Percentiles rank a stretch among this genome's conserved stretches.
Conservation (phyloP, 2,329 filamentous ascomycete genomes). For the Trichoderma afroharzianum region DNA sequence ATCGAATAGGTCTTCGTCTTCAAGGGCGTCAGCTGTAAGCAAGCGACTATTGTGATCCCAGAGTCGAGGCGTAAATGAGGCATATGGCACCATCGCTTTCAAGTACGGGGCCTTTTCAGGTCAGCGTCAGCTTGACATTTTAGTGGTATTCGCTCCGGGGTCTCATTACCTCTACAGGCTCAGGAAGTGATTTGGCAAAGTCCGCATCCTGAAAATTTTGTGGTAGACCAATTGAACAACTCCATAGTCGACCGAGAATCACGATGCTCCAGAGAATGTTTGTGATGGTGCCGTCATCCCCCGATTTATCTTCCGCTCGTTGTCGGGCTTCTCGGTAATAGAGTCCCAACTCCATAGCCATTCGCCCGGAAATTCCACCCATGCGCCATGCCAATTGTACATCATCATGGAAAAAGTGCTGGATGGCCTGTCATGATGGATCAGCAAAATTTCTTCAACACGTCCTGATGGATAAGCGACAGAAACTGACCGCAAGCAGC, state of each 20-base stretch:
- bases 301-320: background rate
- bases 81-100: background rate
- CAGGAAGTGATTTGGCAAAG: background rate
- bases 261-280: background rate
- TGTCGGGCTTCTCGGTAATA: background rate
- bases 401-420: background rate
- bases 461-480: no score
- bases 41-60: background rate
- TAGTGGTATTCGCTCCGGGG: background rate
- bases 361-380: background rate
- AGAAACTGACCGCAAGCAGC: background rate
- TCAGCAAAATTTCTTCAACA: background rate
- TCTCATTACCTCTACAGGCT: background rate
- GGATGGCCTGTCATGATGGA: background rate
- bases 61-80: background rate
- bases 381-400: background rate
- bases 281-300: background rate
- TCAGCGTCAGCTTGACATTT: background rate
- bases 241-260: background rate
- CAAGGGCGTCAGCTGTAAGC: background rate
- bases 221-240: background rate
- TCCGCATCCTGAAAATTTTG: background rate
- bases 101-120: background rate
- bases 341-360: background rate
- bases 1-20: background rate